A percentile compares a stretch with the other conserved stretches of the same genome.
phyloP scores from a whole-genome alignment of 139 green algal genomes.

The Nannochloris sp. region DNA sequence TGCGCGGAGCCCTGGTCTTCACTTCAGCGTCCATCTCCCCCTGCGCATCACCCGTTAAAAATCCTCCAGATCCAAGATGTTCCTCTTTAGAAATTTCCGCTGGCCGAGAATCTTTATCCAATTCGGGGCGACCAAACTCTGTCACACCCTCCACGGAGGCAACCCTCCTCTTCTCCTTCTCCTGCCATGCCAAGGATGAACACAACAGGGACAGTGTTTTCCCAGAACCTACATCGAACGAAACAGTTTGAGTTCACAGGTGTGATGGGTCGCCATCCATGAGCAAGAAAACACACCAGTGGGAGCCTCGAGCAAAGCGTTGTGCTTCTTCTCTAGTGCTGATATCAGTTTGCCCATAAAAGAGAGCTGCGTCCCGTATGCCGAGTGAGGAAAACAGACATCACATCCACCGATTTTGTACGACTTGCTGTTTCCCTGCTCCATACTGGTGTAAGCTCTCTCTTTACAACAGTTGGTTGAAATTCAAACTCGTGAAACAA shows the following conservation, averaged over 20 bases:
- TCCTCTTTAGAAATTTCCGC: not conserved
- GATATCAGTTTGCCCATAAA: slow-evolving; percentile 79
- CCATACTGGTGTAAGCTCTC: not conserved
- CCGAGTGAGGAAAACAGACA: slow-evolving; percentile 59
- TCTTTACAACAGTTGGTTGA: not conserved
- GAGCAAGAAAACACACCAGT: slow-evolving; percentile 25
- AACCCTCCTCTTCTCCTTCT: slow-evolving; percentile 12
- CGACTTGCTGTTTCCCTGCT: not conserved
- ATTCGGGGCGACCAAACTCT: not conserved
- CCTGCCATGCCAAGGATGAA: slow-evolving; percentile 61
- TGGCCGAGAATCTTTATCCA: not conserved
- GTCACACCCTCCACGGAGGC: slow-evolving; percentile 19
- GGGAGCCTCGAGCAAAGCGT: slow-evolving; percentile 66
- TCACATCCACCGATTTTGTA: slow-evolving; percentile 46
- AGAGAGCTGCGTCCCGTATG: slow-evolving; percentile 66
- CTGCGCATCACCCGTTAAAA: not conserved
- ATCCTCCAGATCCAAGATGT: not conserved
- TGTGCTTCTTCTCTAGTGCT: slow-evolving; percentile 44
- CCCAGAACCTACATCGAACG: slow-evolving; percentile 38
- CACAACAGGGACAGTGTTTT: slow-evolving; percentile 91
- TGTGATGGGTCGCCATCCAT: not conserved
- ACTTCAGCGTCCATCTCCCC: not conserved
- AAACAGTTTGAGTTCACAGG: not conserved
- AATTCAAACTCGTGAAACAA: not conserved
- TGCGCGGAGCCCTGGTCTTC: slow-evolving; percentile 27